Evolutionary conservation across 2,329 filamentous ascomycete genomes (phyloP), one percentile per base, ranked within the genome.

Genomic region (Xylariaceae sp.): DNA sequence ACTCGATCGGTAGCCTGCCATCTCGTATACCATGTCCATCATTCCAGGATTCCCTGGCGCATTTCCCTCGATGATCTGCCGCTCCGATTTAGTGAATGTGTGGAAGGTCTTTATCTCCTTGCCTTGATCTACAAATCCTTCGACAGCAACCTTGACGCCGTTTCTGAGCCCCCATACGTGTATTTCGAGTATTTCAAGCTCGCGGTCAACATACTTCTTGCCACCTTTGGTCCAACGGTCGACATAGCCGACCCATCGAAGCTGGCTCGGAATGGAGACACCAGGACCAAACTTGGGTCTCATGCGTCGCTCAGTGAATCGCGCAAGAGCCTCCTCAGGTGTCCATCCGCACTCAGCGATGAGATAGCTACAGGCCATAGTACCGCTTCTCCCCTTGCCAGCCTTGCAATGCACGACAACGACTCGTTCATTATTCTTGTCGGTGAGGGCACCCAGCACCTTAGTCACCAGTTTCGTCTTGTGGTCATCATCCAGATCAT

Each of bases 371-470:
- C 89, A 95, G 30, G 86, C 85, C 60, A 90, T 83, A 0, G 90
- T 96, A 4, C 94, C 94, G 57, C 89, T 95, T 44, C 94, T 79
- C 1, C 94, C 94, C 69, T 99, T 99, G 2, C 94, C 94, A 1
- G 94, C 94, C 67, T 97, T 97, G 75, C 94, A 97, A 69, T 99
- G 94, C 7, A 97, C 90, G 6, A 97, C 91, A 0, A 86, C 86
- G 0, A 97, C 89, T 32, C 90, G 77, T 35, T 69, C 66, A 40
- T 64, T 64, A 32, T 69, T 63, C 44, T 66, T 68, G 35, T 66
- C 57, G 5, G 63, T 70, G 46, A 68, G 66, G 12, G 59, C 60
- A 42, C 66, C 62, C 12, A 61, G 18, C n/a, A 59, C 58, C 48
- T 54, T 58, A 5, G 47, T 53, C 11, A 58, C 56, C 11, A 62